phyloP scores from a whole-genome alignment of 352 stramenopile species.

The Phytophthora constricta region DNA sequence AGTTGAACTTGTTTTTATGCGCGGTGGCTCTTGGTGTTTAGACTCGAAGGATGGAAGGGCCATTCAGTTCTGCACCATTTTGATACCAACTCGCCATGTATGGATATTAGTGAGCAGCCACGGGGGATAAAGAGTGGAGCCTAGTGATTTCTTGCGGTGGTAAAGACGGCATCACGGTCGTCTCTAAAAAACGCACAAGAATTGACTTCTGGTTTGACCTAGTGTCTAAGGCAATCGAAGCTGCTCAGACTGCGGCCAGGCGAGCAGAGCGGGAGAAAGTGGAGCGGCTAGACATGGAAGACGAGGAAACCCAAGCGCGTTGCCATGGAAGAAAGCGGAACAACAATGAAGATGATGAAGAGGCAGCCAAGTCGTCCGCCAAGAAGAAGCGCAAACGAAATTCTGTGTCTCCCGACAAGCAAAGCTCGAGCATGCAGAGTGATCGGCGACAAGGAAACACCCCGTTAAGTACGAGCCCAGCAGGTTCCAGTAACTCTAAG shows the following conservation, averaged over 20 bases:
- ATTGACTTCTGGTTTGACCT: conserved; percentile 72
- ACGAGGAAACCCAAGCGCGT: conserved; percentile 19
- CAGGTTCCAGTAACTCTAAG: conserved; percentile 16
- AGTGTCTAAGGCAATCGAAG: conserved; percentile 49
- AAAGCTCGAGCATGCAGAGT: neutral
- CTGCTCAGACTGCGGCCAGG: conserved; percentile 16
- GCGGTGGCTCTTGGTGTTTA: conserved; percentile 47
- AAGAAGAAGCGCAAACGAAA: conserved; percentile 35
- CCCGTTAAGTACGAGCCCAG: conserved; percentile 9
- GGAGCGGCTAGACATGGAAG: conserved; percentile 25
- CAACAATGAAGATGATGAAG: conserved; percentile 4
- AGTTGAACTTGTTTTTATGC: conserved; percentile 52
- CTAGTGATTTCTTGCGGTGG: conserved; percentile 35
- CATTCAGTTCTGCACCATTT: conserved; percentile 35
- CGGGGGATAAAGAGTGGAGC: conserved; percentile 50
- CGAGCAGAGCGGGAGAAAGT: conserved; percentile 28
- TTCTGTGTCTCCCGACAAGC: neutral
- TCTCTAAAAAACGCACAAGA: conserved; percentile 53
- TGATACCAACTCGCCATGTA: conserved; percentile 24
- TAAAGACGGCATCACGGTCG: conserved; percentile 20
- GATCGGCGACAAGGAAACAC: neutral
- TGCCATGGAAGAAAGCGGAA: neutral
- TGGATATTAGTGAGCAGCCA: conserved; percentile 38
- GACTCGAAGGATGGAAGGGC: conserved; percentile 45
- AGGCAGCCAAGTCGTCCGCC: neutral